These are phyloP conservation scores for Sindora glabra DNA, from an alignment of 306 rosid species.

Conservation along the genomic window DNA sequence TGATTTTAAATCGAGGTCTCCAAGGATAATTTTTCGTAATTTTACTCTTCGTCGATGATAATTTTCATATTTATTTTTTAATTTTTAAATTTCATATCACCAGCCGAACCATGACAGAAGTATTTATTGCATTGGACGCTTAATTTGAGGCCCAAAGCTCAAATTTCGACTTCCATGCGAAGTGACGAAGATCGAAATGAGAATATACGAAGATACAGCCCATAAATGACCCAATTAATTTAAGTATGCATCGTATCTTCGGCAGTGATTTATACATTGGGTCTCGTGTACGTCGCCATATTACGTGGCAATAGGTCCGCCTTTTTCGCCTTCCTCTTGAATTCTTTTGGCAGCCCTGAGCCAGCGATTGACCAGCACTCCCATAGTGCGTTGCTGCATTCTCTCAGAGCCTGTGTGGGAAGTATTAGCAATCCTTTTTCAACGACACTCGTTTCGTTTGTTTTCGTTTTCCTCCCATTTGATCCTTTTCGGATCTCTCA, in stretches of 20 bases:
- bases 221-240: background rate
- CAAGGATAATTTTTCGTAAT: too few relatives aligned
- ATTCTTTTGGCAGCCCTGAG: conserved; percentile 7
- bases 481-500: background rate
- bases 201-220: background rate
- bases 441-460: background rate
- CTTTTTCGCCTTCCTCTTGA: background rate
- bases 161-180: too few relatives aligned
- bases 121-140: too few relatives aligned
- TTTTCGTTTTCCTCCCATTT: background rate
- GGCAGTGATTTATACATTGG: background rate
- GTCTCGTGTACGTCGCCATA: background rate
- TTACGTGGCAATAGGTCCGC: background rate
- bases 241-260: background rate
- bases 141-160: too few relatives aligned
- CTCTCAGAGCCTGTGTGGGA: background rate
- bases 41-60: too few relatives aligned
- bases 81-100: too few relatives aligned
- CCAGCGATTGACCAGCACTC: background rate
- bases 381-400: background rate
- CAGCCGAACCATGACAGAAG: too few relatives aligned
- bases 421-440: background rate
- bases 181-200: background rate
- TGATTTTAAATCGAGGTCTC: too few relatives aligned
- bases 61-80: too few relatives aligned